These are phyloP conservation scores for Cordyceps tenuipes DNA, from an alignment of 2,329 filamentous ascomycete genomes.

Conservation along the genomic window DNA sequence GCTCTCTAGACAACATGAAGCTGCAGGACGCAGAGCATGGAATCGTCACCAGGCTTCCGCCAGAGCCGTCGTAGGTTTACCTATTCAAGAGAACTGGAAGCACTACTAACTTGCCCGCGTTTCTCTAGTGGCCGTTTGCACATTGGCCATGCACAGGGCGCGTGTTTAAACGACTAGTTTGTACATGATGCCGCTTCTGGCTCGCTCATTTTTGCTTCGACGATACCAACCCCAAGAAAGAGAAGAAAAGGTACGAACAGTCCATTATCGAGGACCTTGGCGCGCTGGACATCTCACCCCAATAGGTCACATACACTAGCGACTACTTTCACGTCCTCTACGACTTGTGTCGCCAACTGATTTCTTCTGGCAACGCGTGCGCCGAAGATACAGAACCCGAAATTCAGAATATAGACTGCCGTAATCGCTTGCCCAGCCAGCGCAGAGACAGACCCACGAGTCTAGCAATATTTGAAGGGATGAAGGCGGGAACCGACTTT, in stretches of 20 bases:
- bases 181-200: conserved; percentile 84
- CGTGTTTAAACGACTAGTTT: conserved; percentile 83
- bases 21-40: conserved; percentile 71
- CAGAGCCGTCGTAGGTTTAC: conserved; percentile 62
- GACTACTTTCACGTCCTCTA: conserved; percentile 94
- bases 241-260: conserved; percentile 86
- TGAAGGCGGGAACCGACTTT: conserved; percentile 77
- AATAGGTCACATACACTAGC: conserved; percentile 78
- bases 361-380: conserved; percentile 81
- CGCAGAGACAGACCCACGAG: conserved; percentile 75
- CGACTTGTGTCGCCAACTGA: conserved; percentile 70
- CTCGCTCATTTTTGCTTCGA: conserved; percentile 81
- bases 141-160: conserved; percentile 84
- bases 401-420: conserved; percentile 73
- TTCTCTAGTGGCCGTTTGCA: conserved; percentile 63
- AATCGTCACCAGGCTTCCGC: conserved; percentile 77
- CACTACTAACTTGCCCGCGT: neutral
- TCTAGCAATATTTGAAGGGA: conserved; percentile 78
- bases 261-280: conserved; percentile 78
- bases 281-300: conserved; percentile 76
- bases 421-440: conserved; percentile 73
- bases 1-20: conserved; percentile 60
- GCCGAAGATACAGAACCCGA: conserved; percentile 90
- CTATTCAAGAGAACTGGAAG: conserved; percentile 15
- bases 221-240: conserved; percentile 87